These are phyloP conservation scores for Papilionanthe hybrid DNA, from an alignment of 116 monocot species.

Conservation along the genomic window DNA sequence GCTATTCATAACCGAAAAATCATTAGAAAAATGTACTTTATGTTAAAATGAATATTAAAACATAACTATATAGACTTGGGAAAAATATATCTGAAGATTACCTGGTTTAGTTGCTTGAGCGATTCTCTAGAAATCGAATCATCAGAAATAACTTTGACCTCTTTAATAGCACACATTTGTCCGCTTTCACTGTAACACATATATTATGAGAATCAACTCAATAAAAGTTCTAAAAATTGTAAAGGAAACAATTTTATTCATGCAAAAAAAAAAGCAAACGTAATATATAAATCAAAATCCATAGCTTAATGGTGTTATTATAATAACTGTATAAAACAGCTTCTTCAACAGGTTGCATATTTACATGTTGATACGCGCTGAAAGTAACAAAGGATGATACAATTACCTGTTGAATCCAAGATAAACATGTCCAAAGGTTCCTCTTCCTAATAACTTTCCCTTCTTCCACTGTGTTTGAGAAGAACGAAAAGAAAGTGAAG, in stretches of 20 bases:
- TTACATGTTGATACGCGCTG: background rate
- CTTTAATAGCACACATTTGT: conserved; percentile 90
- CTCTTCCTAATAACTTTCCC: conserved; percentile 76
- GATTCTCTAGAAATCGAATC: conserved; percentile 84
- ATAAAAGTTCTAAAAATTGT: background rate
- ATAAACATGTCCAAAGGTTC: conserved; percentile 89
- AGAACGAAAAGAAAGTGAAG: conserved; percentile 33
- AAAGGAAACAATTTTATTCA: background rate
- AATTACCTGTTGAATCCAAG: conserved; percentile 79
- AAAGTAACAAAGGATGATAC: background rate
- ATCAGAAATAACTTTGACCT: conserved; percentile 70
- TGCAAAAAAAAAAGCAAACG: background rate
- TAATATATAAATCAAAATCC: background rate
- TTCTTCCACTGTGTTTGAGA: conserved; percentile 69
- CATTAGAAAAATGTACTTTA: background rate
- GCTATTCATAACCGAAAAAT: background rate
- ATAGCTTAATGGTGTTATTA: background rate
- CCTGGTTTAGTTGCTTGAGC: conserved; percentile 81
- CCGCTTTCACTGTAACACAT: conserved; percentile 63
- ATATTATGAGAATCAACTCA: background rate
- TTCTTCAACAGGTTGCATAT: background rate
- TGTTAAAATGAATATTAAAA: background rate
- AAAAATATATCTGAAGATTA: conserved; percentile 9
- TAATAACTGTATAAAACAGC: background rate
- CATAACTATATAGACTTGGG: background rate